Evolutionary conservation across 306 rosid genomes (phyloP).

Genomic region (Clitoria ternatea): DNA sequence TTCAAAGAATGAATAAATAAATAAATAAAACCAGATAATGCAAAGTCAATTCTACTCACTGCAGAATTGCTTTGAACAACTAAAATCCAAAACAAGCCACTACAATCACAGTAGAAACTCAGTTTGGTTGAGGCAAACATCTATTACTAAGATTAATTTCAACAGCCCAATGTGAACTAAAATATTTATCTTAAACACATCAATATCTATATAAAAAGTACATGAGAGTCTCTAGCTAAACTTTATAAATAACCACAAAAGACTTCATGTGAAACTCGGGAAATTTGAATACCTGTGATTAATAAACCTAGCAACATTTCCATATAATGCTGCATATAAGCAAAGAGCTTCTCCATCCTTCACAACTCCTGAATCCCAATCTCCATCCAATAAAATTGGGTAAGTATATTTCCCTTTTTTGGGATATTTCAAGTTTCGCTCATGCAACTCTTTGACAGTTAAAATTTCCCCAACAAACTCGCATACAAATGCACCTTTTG

Average conservation of each 20-base stretch:
- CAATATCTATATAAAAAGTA: neutral
- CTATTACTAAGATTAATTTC: neutral
- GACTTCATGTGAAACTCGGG: conserved; percentile 1
- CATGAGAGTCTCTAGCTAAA: neutral
- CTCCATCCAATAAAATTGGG: conserved; percentile 67
- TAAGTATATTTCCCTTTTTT: conserved; percentile 42
- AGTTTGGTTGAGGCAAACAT: neutral
- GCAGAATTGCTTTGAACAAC: neutral
- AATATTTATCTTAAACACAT: neutral
- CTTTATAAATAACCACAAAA: neutral
- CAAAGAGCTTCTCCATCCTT: conserved; percentile 72
- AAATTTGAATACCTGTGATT: conserved; percentile 73
- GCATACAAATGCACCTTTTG: conserved; percentile 90
- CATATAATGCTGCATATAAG: conserved; percentile 80
- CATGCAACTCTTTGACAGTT: conserved; percentile 56
- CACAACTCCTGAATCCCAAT: conserved; percentile 56
- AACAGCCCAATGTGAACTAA: neutral
- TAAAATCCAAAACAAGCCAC: neutral
- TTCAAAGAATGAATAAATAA: no score
- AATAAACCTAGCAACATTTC: conserved; percentile 85
- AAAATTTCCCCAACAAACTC: conserved; percentile 86
- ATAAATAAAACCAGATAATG: no score
- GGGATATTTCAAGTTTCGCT: conserved; percentile 49
- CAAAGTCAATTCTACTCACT: neutral
- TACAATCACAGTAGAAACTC: neutral